Percentiles rank a stretch among this genome's conserved stretches.
These are phyloP conservation scores for Tetracladium maxilliforme DNA, from an alignment of 2,329 filamentous ascomycete genomes.

Conservation along the genomic window DNA sequence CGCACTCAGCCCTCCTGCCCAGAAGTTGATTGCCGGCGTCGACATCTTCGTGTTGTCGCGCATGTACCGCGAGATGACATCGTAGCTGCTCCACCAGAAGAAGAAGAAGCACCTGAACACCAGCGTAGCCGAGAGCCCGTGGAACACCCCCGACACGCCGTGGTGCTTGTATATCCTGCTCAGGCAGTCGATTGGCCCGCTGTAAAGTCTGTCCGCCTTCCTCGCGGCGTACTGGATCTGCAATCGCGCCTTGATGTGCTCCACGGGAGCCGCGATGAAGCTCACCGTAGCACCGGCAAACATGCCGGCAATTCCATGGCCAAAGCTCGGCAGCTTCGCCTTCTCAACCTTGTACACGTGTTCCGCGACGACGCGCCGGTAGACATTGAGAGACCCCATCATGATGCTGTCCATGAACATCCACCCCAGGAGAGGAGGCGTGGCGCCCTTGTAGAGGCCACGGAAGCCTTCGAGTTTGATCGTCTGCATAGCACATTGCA, in stretches of 20 bases:
- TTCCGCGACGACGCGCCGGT: constrained; percentile 71
- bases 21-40: constrained; percentile 81
- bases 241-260: constrained; percentile 86
- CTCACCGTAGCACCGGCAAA: constrained; percentile 81
- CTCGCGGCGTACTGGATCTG: constrained; percentile 84
- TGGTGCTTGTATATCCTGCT: constrained; percentile 56
- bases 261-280: constrained; percentile 84
- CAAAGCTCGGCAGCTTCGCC: constrained; percentile 52
- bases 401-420: constrained; percentile 94
- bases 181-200: constrained; percentile 74
- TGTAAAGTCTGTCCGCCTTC: constrained; percentile 67
- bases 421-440: constrained; percentile 87
- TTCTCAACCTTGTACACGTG: constrained; percentile 59
- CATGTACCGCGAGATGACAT: constrained; percentile 60
- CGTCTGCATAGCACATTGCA: constrained; percentile 77
- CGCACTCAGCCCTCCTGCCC: constrained; percentile 85
- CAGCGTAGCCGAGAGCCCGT: constrained; percentile 71
- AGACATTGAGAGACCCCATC: constrained; percentile 83
- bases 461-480: constrained; percentile 70
- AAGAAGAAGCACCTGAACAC: constrained; percentile 91
- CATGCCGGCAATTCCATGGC: constrained; percentile 78
- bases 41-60: constrained; percentile 53
- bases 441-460: constrained; percentile 89
- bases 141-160: constrained; percentile 70
- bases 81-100: constrained; percentile 97